Base-by-base conservation (phyloP, 129 eudicot genomes). In the Apium graveolens region DNA sequence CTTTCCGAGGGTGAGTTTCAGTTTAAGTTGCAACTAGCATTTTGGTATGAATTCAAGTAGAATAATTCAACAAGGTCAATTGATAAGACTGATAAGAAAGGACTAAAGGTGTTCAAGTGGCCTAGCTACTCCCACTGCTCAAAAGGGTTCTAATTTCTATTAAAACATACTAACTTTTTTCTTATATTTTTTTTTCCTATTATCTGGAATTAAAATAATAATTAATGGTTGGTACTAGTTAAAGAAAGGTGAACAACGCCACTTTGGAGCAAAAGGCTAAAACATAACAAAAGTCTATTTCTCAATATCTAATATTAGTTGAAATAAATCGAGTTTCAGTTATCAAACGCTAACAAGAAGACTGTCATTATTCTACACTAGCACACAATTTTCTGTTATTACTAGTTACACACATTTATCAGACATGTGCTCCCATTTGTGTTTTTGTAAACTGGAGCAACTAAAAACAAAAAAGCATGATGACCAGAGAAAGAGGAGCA, bases 1-100 rank as follows among this genome's bases (percentile, higher is more conserved):
- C 48, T 70, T 70, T 70, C 75, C 75, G 38, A 70, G 75, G 75
- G 45, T 70, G 39, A 70, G 75, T 16, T 70, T 21, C 26, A 12
- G 75, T 70, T 37, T 70, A 18, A 37, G 42, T 35, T 70, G 27
- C 46, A 35, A 20, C n/a, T 70, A 35, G 42, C 29, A 29, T 69
- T 5, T 31, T 69, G 7, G 44, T 29, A 55, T 55, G 12, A 24
- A 21, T 55, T 20, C 11, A n/a, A n/a, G 29, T 24, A 55, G 65
- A 55, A 7, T 8, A 55, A 55, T 55, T 16, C 55, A 48, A 48
- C 55, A 48, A 48, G 21, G 7, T 16, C 5, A 20, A 5, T 48
- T 10, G 63, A 53, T 53, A 21, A 55, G 65, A 24, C 65, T 55
- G 65, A 24, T 24, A 24, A 55, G 63, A 21, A 51, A 53, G 29